These are phyloP conservation scores for Fusarium newnesense DNA, from an alignment of 2,329 filamentous ascomycete species.

Conservation along the genomic window DNA sequence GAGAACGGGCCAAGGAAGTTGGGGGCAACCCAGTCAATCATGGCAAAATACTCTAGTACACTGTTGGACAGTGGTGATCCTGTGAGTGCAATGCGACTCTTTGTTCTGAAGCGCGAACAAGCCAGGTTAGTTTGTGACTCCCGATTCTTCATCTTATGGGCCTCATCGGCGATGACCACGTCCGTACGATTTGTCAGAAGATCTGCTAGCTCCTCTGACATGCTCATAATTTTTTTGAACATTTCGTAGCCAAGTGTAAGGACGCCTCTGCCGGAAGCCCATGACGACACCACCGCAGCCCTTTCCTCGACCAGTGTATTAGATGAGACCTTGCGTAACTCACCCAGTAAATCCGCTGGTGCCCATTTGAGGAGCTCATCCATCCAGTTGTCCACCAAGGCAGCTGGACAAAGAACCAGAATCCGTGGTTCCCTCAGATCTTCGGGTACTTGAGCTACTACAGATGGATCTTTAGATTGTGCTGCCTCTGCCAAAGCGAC, in stretches of 20 bases:
- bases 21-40: constrained; percentile 88
- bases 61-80: constrained; percentile 89
- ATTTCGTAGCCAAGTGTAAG: constrained; percentile 81
- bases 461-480: constrained; percentile 63
- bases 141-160: constrained; percentile 80
- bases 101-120: constrained; percentile 70
- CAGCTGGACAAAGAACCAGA: constrained; percentile 79
- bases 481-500: constrained; percentile 76
- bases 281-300: constrained; percentile 60
- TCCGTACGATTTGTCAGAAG: constrained; percentile 70
- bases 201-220: constrained; percentile 49
- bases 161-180: constrained; percentile 86
- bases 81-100: constrained; percentile 82
- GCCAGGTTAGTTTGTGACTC: constrained; percentile 62
- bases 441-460: constrained; percentile 74
- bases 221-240: constrained; percentile 59
- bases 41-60: constrained; percentile 83
- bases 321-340: constrained; percentile 65
- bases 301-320: constrained; percentile 52
- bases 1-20: constrained; percentile 75
- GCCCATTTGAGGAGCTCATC: constrained; percentile 81
- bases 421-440: constrained; percentile 71
- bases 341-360: constrained; percentile 64
- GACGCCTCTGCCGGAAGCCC: constrained; percentile 75
- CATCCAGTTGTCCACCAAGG: constrained; percentile 82